Percentiles rank a stretch among this genome's conserved stretches.
Conservation (phyloP, 164 flowering plant species). For the Chimonanthus praecox region DNA sequence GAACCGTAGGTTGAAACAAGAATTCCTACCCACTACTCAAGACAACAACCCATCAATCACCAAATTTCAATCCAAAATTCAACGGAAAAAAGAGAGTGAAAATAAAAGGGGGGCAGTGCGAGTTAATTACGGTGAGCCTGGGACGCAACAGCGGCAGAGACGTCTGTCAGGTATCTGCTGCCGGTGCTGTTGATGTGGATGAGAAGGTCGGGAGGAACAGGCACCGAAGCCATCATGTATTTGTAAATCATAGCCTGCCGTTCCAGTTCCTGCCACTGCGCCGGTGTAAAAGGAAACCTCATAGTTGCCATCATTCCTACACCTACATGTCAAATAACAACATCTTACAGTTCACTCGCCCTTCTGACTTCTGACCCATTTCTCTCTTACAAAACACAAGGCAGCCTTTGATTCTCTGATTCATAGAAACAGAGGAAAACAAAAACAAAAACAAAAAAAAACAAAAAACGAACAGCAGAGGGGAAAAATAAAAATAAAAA, state of each 20-base stretch:
- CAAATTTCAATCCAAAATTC: not conserved
- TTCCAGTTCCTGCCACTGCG: constrained; percentile 70
- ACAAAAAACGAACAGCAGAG: not conserved
- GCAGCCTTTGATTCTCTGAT: not conserved
- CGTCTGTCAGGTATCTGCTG: constrained; percentile 13
- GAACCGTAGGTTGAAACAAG: constrained; percentile 27
- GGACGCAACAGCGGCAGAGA: constrained; percentile 11
- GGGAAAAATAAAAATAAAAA: not conserved
- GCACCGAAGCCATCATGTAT: constrained; percentile 56
- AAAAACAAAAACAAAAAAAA: too few species aligned
- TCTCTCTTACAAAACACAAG: not conserved
- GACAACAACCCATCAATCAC: not conserved
- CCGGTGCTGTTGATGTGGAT: constrained; percentile 18
- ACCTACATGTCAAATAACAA: not conserved
- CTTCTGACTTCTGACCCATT: not conserved
- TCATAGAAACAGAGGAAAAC: not conserved
- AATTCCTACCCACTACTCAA: constrained; percentile 13
- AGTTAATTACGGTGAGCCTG: constrained; percentile 20
- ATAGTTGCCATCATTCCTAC: constrained; percentile 19
- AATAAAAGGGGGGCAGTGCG: not conserved
- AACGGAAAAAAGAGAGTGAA: not conserved
- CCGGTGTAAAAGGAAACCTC: constrained; percentile 48
- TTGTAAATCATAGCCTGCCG: constrained; percentile 62
- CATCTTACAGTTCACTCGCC: not conserved
- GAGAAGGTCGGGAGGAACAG: constrained; percentile 63